Conservation (phyloP, 1,284 basidiomycete genomes). For the Amylostereum areolatum region DNA sequence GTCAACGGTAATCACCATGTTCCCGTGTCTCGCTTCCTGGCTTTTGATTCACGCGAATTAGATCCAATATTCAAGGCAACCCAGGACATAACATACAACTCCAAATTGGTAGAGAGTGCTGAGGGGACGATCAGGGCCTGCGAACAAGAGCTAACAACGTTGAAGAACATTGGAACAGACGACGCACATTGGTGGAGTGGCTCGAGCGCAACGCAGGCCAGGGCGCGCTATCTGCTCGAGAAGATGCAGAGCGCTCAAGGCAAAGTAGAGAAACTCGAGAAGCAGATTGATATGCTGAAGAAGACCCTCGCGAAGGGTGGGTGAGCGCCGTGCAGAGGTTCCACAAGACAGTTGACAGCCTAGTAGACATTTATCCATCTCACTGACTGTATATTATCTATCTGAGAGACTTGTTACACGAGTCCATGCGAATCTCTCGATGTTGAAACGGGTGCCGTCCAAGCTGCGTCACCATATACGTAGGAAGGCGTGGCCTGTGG, state of each 20-base stretch:
- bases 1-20: conserved; percentile 51
- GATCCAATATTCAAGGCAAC: conserved; percentile 79
- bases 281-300: conserved; percentile 62
- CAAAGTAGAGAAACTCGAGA: conserved; percentile 67
- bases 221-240: conserved; percentile 64
- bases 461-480: no score
- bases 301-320: conserved; percentile 30
- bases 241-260: conserved; percentile 69
- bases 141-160: conserved; percentile 68
- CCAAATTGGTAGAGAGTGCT: conserved; percentile 60
- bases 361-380: no score
- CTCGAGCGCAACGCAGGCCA: conserved; percentile 48
- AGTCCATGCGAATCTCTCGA: no score
- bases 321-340: not conserved
- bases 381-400: no score
- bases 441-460: no score
- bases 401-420: no score
- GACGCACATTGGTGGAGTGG: conserved; percentile 41
- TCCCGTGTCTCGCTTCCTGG: conserved; percentile 13
- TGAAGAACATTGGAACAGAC: conserved; percentile 57
- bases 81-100: conserved; percentile 79
- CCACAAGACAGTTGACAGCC: no score
- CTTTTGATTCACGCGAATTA: conserved; percentile 18
- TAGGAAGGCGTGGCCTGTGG: no score
- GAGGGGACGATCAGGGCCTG: conserved; percentile 65